A percentile compares a stretch with the other conserved stretches of the same genome.
These are phyloP conservation scores for Penicillium soppii DNA, from an alignment of 495 filamentous ascomycete genomes.

Conservation along the genomic window DNA sequence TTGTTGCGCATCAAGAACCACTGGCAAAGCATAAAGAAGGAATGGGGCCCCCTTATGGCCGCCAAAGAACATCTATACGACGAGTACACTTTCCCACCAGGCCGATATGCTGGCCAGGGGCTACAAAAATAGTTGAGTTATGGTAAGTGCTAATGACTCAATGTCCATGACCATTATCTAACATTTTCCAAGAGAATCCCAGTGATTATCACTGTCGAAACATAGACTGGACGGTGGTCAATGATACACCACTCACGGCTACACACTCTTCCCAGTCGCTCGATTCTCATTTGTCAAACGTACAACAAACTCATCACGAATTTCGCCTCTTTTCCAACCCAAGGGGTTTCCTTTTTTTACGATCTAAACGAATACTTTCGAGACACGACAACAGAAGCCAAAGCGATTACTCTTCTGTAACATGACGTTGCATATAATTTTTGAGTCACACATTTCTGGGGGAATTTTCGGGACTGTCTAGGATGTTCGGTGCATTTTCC, in stretches of 20 bases:
- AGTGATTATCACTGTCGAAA: too few relatives aligned
- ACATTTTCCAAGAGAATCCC: neutral
- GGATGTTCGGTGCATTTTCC: too few relatives aligned
- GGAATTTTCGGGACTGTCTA: neutral
- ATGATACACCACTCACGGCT: too few relatives aligned
- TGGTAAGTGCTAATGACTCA: neutral
- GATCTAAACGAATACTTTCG: neutral
- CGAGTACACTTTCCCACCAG: constrained; percentile 8
- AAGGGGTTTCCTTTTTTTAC: neutral
- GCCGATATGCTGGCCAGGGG: constrained; percentile 6
- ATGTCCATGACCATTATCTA: neutral
- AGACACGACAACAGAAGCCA: neutral
- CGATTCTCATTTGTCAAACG: too few relatives aligned
- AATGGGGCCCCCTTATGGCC: constrained; percentile 8
- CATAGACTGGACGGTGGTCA: too few relatives aligned
- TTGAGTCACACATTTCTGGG: neutral
- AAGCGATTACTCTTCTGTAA: neutral
- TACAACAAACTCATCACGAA: neutral
- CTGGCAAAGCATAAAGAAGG: constrained; percentile 1
- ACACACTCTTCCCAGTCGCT: too few relatives aligned
- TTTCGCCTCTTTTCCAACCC: neutral
- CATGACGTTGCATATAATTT: neutral
- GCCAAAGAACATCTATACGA: constrained; percentile 5
- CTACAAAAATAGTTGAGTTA: neutral
- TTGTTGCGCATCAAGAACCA: constrained; percentile 1